These are phyloP conservation scores for Coccinonectria pachysandricola DNA, from an alignment of 2,329 filamentous ascomycete species.

Conservation along the genomic window DNA sequence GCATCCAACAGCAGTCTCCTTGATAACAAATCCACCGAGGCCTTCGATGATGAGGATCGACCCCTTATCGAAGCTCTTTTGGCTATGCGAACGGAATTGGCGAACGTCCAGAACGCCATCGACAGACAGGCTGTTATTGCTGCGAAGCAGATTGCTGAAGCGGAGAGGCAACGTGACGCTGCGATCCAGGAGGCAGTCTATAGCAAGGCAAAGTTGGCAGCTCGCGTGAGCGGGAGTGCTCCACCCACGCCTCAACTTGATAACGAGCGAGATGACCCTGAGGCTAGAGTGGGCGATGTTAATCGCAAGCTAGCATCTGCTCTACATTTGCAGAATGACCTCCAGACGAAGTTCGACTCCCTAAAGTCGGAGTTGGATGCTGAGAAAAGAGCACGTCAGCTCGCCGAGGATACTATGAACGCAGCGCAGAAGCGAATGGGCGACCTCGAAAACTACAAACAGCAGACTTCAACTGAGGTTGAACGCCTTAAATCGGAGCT, in stretches of 20 bases:
- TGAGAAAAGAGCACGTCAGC: slow-evolving; percentile 68
- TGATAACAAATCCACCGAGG: slow-evolving; percentile 66
- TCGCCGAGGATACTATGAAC: slow-evolving; percentile 80
- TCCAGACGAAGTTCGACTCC: slow-evolving; percentile 66
- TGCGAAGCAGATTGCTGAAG: slow-evolving; percentile 81
- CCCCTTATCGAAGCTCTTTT: slow-evolving; percentile 86
- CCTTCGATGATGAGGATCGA: slow-evolving; percentile 84
- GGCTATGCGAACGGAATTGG: slow-evolving; percentile 80
- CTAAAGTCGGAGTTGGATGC: slow-evolving; percentile 62
- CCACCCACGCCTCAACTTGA: slow-evolving; percentile 50
- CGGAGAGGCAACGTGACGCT: slow-evolving; percentile 86
- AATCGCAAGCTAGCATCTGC: slow-evolving; percentile 74
- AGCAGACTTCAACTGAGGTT: slow-evolving; percentile 73
- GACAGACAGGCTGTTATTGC: slow-evolving; percentile 80
- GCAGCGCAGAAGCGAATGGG: slow-evolving; percentile 73
- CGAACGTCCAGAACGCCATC: slow-evolving; percentile 81
- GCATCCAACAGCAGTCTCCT: slow-evolving; percentile 59
- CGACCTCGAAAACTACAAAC: slow-evolving; percentile 75
- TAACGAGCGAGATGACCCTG: slow-evolving; percentile 50
- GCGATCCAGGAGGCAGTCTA: slow-evolving; percentile 95
- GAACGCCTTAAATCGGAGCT: slow-evolving; percentile 80
- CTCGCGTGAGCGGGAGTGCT: slow-evolving; percentile 57
- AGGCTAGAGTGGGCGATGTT: slow-evolving; percentile 51
- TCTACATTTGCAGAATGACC: slow-evolving; percentile 65
- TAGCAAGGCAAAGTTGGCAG: slow-evolving; percentile 84